A percentile compares a stretch with the other conserved stretches of the same genome.
phyloP scores from a whole-genome alignment of 345 rosid genomes.

The Brassica juncea region DNA sequence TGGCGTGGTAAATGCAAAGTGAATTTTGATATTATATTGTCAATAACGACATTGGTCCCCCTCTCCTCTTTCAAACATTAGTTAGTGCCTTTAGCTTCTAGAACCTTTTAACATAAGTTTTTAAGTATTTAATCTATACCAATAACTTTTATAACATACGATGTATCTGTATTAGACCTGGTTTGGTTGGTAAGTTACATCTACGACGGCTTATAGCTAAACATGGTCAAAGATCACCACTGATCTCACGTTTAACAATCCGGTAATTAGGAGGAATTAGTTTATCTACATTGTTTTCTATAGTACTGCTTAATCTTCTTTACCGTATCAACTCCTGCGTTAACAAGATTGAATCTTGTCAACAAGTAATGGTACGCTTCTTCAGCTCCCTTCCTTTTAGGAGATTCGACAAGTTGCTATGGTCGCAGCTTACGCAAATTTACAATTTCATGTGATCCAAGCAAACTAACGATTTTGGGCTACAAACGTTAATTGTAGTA shows the following conservation, averaged over 20 bases:
- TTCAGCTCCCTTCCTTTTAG: not conserved
- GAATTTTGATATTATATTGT: slow-evolving; percentile 10
- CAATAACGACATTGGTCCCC: not conserved
- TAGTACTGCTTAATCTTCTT: not conserved
- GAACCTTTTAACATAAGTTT: not conserved
- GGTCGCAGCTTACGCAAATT: not conserved
- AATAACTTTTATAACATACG: not conserved
- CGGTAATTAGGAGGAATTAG: not conserved
- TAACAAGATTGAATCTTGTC: not conserved
- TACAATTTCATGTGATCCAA: not conserved
- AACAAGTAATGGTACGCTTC: not conserved
- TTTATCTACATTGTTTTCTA: not conserved
- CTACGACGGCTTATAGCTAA: not conserved
- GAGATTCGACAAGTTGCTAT: not conserved
- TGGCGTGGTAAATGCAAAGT: slow-evolving; percentile 29
- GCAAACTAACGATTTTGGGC: not conserved
- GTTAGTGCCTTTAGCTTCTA: slow-evolving; percentile 21
- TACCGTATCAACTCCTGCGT: not conserved
- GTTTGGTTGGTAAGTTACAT: not conserved
- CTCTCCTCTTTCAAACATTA: slow-evolving; percentile 6
- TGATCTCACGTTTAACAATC: not conserved
- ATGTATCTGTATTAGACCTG: not conserved
- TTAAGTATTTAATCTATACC: not conserved
- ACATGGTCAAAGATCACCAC: not conserved
- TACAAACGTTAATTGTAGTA: not conserved